phyloP scores from a whole-genome alignment of 371 early-diverging fungal species.

The Chytridium lagenaria region DNA sequence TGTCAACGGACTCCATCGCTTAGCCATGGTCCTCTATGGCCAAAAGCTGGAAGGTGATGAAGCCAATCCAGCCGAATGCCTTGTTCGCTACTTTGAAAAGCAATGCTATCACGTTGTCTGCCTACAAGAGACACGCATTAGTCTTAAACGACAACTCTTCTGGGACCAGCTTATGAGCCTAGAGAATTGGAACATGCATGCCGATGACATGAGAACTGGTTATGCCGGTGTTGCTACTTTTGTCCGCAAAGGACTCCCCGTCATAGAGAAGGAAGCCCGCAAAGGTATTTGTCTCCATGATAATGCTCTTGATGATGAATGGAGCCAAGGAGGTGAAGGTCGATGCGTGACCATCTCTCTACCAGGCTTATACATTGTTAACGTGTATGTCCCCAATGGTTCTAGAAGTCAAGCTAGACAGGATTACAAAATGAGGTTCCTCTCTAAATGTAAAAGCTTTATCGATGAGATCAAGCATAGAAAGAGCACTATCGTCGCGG shows the following conservation, averaged over 20 bases:
- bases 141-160: not conserved
- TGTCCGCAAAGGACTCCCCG: not conserved
- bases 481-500: slow-evolving; percentile 18
- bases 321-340: not conserved
- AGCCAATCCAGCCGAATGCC: no score
- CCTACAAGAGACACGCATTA: slow-evolving; percentile 13
- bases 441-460: slow-evolving; percentile 7
- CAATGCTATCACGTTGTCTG: not conserved
- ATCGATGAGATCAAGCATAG: slow-evolving; percentile 13
- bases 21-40: no score
- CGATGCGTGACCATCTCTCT: not conserved
- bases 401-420: slow-evolving; percentile 7
- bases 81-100: not conserved
- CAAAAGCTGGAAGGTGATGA: no score
- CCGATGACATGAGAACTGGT: not conserved
- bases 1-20: no score
- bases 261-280: not conserved
- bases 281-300: not conserved
- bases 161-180: not conserved
- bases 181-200: not conserved
- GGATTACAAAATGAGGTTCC: slow-evolving; percentile 23
- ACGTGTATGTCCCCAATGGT: slow-evolving; percentile 32
- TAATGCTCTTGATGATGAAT: no score
- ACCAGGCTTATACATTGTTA: slow-evolving; percentile 1
- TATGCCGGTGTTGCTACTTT: not conserved